phyloP scores from a whole-genome alignment of 805 yeast genomes.

The Peterozyma xylosa region DNA sequence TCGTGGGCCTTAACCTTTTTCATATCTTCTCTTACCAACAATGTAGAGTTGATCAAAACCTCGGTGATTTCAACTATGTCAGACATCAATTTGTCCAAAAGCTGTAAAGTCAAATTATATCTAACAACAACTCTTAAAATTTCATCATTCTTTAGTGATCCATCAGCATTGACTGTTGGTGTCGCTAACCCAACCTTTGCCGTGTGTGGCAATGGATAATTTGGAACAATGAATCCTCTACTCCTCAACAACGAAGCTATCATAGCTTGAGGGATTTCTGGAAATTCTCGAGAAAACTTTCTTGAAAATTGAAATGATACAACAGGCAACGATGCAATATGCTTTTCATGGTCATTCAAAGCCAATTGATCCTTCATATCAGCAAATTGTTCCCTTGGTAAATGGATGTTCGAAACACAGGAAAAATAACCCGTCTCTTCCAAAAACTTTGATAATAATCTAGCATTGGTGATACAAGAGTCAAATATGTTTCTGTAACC shows the following conservation, averaged over 20 bases:
- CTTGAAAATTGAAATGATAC: conserved; percentile 76
- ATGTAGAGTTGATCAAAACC: conserved; percentile 40
- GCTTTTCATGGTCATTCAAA: conserved; percentile 31
- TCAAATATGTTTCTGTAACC: conserved; percentile 66
- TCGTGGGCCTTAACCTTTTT: neutral
- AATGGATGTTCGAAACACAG: conserved; percentile 72
- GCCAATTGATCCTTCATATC: conserved; percentile 14
- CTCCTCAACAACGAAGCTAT: conserved; percentile 66
- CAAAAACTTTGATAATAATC: conserved; percentile 53
- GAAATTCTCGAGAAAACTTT: conserved; percentile 48
- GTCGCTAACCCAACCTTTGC: no score
- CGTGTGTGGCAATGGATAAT: conserved; percentile 66
- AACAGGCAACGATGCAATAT: conserved; percentile 78
- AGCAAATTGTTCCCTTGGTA: conserved; percentile 33
- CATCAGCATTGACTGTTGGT: conserved; percentile 13
- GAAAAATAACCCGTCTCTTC: conserved; percentile 63
- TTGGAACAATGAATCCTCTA: conserved; percentile 84
- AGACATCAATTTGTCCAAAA: conserved; percentile 56
- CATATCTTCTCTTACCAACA: conserved; percentile 27
- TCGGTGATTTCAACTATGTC: conserved; percentile 50
- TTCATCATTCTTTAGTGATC: conserved; percentile 48
- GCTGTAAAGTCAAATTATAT: conserved; percentile 51
- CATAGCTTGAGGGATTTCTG: conserved; percentile 77
- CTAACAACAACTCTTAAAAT: conserved; percentile 82
- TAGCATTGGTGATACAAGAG: conserved; percentile 62